These are phyloP conservation scores for Pyrenophora graminea DNA, from an alignment of 2,329 filamentous ascomycete genomes.

Conservation along the genomic window DNA sequence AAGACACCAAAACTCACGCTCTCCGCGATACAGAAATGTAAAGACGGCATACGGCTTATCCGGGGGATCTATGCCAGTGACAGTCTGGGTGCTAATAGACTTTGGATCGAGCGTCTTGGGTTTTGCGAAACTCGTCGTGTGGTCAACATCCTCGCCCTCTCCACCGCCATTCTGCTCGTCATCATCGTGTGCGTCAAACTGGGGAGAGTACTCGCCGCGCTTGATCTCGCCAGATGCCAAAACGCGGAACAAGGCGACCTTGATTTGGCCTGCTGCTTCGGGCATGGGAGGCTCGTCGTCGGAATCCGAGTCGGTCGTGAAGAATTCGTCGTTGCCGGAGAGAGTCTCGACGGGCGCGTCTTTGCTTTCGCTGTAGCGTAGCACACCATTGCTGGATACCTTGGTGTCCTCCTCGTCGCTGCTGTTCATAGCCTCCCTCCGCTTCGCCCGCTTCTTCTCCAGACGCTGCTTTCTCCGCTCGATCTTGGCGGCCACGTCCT, in stretches of 20 bases:
- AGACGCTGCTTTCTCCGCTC: constrained; percentile 67
- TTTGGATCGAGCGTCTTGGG: constrained; percentile 95
- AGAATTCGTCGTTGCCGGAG: constrained; percentile 69
- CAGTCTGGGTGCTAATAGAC: constrained; percentile 96
- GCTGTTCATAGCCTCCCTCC: constrained; percentile 60
- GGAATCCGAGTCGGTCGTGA: constrained; percentile 68
- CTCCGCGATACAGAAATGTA: constrained; percentile 96
- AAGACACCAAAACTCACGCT: constrained; percentile 67
- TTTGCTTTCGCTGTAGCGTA: constrained; percentile 80
- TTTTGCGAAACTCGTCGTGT: constrained; percentile 97
- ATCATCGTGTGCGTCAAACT: constrained; percentile 95
- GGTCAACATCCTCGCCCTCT: constrained; percentile 82
- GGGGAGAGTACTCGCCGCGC: constrained; percentile 95
- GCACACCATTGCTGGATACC: constrained; percentile 58
- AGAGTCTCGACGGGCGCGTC: constrained; percentile 73
- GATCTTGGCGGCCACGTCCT: constrained; percentile 79
- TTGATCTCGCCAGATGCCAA: constrained; percentile 96
- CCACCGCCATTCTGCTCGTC: constrained; percentile 69
- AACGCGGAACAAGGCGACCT: constrained; percentile 94
- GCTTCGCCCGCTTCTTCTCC: constrained; percentile 83
- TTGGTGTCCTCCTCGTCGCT: constrained; percentile 54
- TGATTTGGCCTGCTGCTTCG: constrained; percentile 96
- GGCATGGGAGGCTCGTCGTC: constrained; percentile 85
- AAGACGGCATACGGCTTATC: constrained; percentile 97
- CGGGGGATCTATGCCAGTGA: constrained; percentile 95